Conservation (phyloP, 371 early-diverging fungal genomes). For the Gilbertella persicaria region DNA sequence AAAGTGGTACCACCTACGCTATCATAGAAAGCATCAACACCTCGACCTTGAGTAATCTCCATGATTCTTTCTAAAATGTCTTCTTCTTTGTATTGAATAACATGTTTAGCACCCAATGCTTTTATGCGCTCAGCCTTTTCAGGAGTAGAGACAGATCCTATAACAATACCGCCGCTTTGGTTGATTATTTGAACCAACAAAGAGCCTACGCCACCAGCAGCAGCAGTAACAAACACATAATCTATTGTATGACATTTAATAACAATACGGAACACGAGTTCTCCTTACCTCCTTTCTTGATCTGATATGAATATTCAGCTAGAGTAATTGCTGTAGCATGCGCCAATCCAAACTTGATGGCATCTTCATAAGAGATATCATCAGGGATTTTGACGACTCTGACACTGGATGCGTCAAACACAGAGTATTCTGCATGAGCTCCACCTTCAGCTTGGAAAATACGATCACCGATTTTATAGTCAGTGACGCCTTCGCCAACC, state of each 20-base stretch:
- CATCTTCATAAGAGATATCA: constrained; percentile 60
- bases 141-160: too few species aligned
- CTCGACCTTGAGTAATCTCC: too few species aligned
- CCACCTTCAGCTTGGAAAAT: constrained; percentile 70
- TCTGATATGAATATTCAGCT: constrained; percentile 69
- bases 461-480: constrained; percentile 76
- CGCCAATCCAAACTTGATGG: constrained; percentile 71
- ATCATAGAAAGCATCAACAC: too few species aligned
- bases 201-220: constrained; percentile 89
- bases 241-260: too few species aligned
- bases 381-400: constrained; percentile 59
- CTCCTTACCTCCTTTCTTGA: constrained; percentile 63
- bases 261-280: too few species aligned
- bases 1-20: too few species aligned
- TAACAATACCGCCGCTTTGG: too few species aligned
- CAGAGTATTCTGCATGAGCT: constrained; percentile 80
- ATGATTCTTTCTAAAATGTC: too few species aligned
- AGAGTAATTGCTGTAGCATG: constrained; percentile 83
- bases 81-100: too few species aligned
- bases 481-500: constrained; percentile 65
- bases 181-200: too few species aligned
- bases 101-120: too few species aligned
- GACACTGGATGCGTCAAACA: constrained; percentile 34
- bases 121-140: too few species aligned
- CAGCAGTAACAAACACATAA: constrained; percentile 85